Evolutionary conservation across 2,329 filamentous ascomycete species (phyloP).

Genomic region (Pyrenochaeta sp.): DNA sequence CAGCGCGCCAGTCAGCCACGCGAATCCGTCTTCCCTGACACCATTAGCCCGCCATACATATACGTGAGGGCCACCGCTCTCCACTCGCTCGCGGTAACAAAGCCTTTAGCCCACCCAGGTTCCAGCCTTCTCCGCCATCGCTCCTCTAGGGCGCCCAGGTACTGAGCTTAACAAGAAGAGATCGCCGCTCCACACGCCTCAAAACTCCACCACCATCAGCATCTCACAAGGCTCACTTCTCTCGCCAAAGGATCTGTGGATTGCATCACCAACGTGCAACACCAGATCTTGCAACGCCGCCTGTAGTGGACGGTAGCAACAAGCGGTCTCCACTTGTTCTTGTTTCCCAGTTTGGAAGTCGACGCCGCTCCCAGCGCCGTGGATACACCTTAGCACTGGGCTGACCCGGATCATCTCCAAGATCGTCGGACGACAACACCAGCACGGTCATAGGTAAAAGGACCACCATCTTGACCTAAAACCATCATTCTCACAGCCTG

Average conservation of each 20-base stretch:
- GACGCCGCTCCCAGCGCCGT: constrained; percentile 35
- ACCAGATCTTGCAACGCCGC: constrained; percentile 42
- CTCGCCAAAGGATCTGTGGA: constrained; percentile 25
- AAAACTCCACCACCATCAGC: constrained; percentile 41
- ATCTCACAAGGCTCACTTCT: constrained; percentile 28
- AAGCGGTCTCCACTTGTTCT: constrained; percentile 28
- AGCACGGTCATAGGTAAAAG: constrained; percentile 38
- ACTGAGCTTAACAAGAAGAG: constrained; percentile 60
- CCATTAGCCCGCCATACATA: constrained; percentile 54
- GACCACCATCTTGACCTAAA: constrained; percentile 44
- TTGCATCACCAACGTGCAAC: constrained; percentile 43
- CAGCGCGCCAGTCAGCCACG: constrained; percentile 54
- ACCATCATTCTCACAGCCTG: constrained; percentile 46
- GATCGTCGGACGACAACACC: constrained; percentile 36
- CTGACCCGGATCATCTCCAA: constrained; percentile 35
- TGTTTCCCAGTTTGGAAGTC: constrained; percentile 33
- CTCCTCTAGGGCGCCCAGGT: constrained; percentile 54
- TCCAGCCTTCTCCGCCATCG: constrained; percentile 58
- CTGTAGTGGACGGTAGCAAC: constrained; percentile 28
- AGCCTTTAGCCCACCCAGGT: constrained; percentile 52
- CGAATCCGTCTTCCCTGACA: constrained; percentile 50
- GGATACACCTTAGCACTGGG: constrained; percentile 29
- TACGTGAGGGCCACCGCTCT: constrained; percentile 51
- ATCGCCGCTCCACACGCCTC: constrained; percentile 55
- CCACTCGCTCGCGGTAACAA: constrained; percentile 50